Base-by-base conservation (phyloP, 1,139 yeast genomes). In the Taiozyma sp. region DNA sequence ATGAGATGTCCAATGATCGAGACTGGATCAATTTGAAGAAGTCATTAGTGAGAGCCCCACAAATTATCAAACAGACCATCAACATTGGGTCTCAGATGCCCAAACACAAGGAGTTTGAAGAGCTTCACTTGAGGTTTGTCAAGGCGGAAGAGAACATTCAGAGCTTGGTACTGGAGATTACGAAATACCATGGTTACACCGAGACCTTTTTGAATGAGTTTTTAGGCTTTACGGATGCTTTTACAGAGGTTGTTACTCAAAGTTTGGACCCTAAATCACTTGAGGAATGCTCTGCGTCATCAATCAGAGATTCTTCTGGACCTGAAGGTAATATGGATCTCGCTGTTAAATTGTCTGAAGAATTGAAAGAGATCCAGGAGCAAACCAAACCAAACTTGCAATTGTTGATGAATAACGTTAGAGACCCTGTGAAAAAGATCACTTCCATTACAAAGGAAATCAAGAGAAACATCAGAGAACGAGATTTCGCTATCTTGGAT, bases 81-180 rank as follows among this genome's bases (percentile, higher is more conserved):
- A 67, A 65, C 34, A 50, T 61, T 30, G 71, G 70, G 2, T 16
- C 35, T 1, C 62, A 70, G 3, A 63, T 60, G 40, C 71, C 74
- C 0, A 54, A 63, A 9, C 81, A 77, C 58, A 74, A 70, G 52
- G 71, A 68, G 19, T 75, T 73, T 55, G 73, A 75, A 45, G 53
- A 44, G 1, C 48, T 69, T 16, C 53, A 65, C 10, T 54, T 56
- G 8, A 60, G 57, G n/a, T 59, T 70, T n/a, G 46, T 52, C 4
- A 46, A 50, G 0, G 43, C 62, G 8, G 65, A 64, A 22, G 56
- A 50, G 8, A 55, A 56, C 3, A 43, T 72, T 19, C 51, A 57
- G 6, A 48, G 51, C 1, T 54, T 74, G 34, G 53, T 62, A 26
- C 62, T 62, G 24, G 63, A 65, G 45, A 48, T 63, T 9, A 53